phyloP scores from a whole-genome alignment of 345 rosid species.

The Trapa incisa region DNA sequence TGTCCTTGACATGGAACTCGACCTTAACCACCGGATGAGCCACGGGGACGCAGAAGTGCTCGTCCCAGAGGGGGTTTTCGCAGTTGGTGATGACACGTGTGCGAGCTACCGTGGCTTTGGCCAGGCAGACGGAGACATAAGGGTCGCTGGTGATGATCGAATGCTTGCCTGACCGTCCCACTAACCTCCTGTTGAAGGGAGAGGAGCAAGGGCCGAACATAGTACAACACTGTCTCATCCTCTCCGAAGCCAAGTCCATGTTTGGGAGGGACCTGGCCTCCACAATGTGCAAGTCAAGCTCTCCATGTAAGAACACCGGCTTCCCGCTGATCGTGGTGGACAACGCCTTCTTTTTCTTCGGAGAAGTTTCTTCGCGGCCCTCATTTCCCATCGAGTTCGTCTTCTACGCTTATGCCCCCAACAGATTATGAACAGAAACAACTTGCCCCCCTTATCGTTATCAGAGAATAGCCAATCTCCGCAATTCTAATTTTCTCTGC shows the following conservation, averaged over 20 bases:
- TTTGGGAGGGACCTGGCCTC: constrained; percentile 62
- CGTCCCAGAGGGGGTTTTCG: constrained; percentile 62
- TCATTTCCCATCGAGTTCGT: not conserved
- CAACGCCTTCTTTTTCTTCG: constrained; percentile 1
- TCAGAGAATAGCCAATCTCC: no score
- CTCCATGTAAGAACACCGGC: constrained; percentile 42
- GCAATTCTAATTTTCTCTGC: no score
- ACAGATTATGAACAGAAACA: no score
- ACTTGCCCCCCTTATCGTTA: no score
- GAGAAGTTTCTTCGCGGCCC: not conserved
- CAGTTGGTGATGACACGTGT: constrained; percentile 47
- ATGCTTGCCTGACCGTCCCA: constrained; percentile 16
- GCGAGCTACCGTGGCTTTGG: constrained; percentile 60
- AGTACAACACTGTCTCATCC: constrained; percentile 34
- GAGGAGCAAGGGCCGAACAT: constrained; percentile 25
- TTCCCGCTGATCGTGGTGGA: constrained; percentile 8
- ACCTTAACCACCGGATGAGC: constrained; percentile 40
- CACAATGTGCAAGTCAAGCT: constrained; percentile 38
- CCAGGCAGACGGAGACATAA: constrained; percentile 48
- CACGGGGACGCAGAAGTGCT: constrained; percentile 42
- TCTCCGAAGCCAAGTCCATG: constrained; percentile 54
- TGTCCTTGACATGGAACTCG: constrained; percentile 59
- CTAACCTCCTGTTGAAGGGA: constrained; percentile 9
- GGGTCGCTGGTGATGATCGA: constrained; percentile 51
- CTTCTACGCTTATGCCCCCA: no score